A percentile compares a stretch with the other conserved stretches of the same genome.
These are phyloP conservation scores for Morella rubra DNA, from an alignment of 306 rosid genomes.

Conservation along the genomic window DNA sequence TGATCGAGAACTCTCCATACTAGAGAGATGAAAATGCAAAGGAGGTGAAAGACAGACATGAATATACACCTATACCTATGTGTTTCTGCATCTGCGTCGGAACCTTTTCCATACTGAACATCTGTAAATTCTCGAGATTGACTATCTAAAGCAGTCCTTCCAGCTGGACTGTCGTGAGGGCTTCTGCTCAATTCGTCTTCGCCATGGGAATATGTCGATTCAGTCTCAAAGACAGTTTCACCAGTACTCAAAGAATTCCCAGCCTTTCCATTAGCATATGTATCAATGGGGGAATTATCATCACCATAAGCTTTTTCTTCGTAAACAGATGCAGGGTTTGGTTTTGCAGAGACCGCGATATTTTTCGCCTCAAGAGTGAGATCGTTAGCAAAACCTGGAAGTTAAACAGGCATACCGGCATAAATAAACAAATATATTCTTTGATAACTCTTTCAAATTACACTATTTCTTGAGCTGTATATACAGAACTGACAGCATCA, in stretches of 20 bases:
- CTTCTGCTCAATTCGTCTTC: slow-evolving; percentile 71
- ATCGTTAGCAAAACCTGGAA: slow-evolving; percentile 82
- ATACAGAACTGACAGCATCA: background rate
- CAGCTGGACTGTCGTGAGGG: slow-evolving; percentile 67
- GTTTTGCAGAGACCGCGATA: slow-evolving; percentile 39
- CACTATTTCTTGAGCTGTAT: slow-evolving; percentile 13
- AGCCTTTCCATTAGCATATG: slow-evolving; percentile 52
- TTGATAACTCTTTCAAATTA: slow-evolving; percentile 16
- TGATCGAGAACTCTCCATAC: slow-evolving; percentile 16
- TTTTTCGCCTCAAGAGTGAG: slow-evolving; percentile 47
- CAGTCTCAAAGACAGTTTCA: slow-evolving; percentile 56
- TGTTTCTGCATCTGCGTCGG: slow-evolving; percentile 65
- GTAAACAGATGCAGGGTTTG: slow-evolving; percentile 40
- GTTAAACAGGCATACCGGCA: slow-evolving; percentile 5
- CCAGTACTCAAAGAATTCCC: slow-evolving; percentile 37
- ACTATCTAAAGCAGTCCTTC: slow-evolving; percentile 59
- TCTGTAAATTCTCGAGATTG: slow-evolving; percentile 60
- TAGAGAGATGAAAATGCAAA: background rate
- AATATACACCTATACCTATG: slow-evolving; percentile 44
- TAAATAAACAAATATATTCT: slow-evolving; percentile 4
- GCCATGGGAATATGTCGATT: slow-evolving; percentile 59
- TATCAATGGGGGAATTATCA: slow-evolving; percentile 47
- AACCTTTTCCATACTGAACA: slow-evolving; percentile 50
- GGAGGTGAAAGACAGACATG: background rate
- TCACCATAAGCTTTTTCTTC: slow-evolving; percentile 50